Evolutionary conservation across 495 filamentous ascomycete species (phyloP), one percentile per base, ranked within the genome.

Genomic region (Aspergillus egyptiacus): DNA sequence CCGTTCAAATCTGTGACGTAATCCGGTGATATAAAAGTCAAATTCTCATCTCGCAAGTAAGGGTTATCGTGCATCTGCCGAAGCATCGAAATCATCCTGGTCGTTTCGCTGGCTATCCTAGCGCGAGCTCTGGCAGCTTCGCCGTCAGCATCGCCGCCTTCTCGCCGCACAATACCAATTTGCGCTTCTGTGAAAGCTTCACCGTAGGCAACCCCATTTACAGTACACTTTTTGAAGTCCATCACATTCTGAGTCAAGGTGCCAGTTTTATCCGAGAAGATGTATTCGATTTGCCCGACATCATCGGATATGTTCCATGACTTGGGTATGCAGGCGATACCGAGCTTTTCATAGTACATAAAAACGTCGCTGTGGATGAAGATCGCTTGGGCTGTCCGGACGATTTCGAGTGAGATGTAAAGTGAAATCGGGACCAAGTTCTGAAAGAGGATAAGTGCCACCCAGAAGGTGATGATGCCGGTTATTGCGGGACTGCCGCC

Each of bases 271-370:
- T 99, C 94, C 1, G 94, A 97, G 72, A 99, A 99, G 54, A 99
- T 95, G 68, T 97, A 99, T 65, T 99, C 94, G 50, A 99, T 96
- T 69, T 99, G 94, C 8, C 94, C 94, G 25, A 99, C 76, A 57
- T 99, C 94, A 58, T 99, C 94, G 1, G 90, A 96, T 48, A 99
- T 96, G 65, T 97, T 99, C 94, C 94, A 99, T 2, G 93, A 89
- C 57, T 97, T 97, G 10, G 94, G 94, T 5, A 95, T 88, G 63
- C 94, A 99, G 2, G 89, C 88, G 57, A 94, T 87, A 58, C 93
- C 90, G 58, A 97, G 77, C 62, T 80, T 83, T 18, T 91, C 91
- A 71, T 98, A 96, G 65, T 96, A 97, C 91, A 98, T 98, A 56
- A 80, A 79, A 3, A 86, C 69, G 64, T 99, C 94, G 67, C 84